Percentiles rank a stretch among this genome's conserved stretches.
phyloP scores from a whole-genome alignment of 2,329 filamentous ascomycete species.

The Falciphora oryzae region DNA sequence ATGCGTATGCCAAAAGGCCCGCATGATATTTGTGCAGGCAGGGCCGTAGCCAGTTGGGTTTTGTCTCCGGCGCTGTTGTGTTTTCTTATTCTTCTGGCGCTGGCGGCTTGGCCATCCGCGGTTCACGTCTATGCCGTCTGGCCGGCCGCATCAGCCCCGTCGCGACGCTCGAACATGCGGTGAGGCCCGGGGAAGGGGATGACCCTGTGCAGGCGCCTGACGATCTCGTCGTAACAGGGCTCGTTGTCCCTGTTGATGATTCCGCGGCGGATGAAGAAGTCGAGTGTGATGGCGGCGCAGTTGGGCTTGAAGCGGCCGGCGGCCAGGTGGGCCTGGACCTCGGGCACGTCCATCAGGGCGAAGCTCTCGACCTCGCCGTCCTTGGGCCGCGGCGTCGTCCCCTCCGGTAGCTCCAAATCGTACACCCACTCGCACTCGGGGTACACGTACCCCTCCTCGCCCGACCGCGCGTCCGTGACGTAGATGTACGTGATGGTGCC shows the following conservation, averaged over 20 bases:
- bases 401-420: constrained; percentile 68
- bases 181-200: constrained; percentile 74
- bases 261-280: constrained; percentile 85
- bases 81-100: neutral
- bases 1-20: neutral
- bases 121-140: too few species aligned
- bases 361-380: constrained; percentile 90
- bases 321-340: constrained; percentile 61
- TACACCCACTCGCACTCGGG: constrained; percentile 91
- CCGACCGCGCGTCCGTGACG: constrained; percentile 67
- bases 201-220: constrained; percentile 66
- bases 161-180: constrained; percentile 23
- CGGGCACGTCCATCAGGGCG: constrained; percentile 67
- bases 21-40: neutral
- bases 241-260: constrained; percentile 77
- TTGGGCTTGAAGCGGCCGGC: constrained; percentile 86
- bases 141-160: neutral
- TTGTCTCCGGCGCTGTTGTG: too few species aligned
- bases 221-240: constrained; percentile 69
- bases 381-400: constrained; percentile 63
- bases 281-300: constrained; percentile 74
- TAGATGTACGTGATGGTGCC: constrained; percentile 83
- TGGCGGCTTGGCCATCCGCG: too few species aligned
- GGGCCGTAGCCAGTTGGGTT: too few species aligned
- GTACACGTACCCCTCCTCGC: constrained; percentile 76